phyloP scores from a whole-genome alignment of 768 basidiomycete species.

The Aureoboletus auriporus region DNA sequence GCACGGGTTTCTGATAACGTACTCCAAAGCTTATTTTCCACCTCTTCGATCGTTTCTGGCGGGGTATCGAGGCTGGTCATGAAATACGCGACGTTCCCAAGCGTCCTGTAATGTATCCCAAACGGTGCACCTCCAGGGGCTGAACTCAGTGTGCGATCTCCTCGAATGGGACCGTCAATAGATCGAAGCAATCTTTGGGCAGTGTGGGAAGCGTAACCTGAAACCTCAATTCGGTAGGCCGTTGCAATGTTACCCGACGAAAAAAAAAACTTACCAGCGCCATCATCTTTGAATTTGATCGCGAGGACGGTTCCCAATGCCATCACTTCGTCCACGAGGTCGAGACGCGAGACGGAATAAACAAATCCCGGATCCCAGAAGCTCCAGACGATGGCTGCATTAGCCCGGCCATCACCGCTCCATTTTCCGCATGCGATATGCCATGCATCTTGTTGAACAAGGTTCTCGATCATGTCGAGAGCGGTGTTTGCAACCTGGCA shows the following conservation, averaged over 20 bases:
- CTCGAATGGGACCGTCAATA: constrained; percentile 36
- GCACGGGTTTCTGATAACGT: constrained; percentile 16
- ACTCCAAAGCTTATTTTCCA: constrained; percentile 62
- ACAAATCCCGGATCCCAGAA: constrained; percentile 83
- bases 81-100: constrained; percentile 91
- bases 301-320: constrained; percentile 82
- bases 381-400: constrained; percentile 59
- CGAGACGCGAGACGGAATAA: constrained; percentile 49
- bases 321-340: constrained; percentile 72
- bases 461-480: constrained; percentile 57
- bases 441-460: constrained; percentile 53
- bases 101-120: constrained; percentile 78
- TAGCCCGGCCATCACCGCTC: constrained; percentile 25
- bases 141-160: constrained; percentile 29
- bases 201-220: constrained; percentile 58
- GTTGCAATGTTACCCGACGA: not conserved
- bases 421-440: constrained; percentile 55
- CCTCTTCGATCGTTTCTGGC: constrained; percentile 44
- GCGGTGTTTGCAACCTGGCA: constrained; percentile 89
- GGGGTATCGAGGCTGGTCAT: constrained; percentile 84
- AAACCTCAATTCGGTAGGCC: not conserved
- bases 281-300: constrained; percentile 62
- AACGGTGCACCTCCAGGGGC: constrained; percentile 55
- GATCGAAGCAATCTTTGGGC: constrained; percentile 59
- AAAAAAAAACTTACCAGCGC: constrained; percentile 42